Conservation (phyloP, 1,139 yeast species). For the Pichia norvegensis region DNA sequence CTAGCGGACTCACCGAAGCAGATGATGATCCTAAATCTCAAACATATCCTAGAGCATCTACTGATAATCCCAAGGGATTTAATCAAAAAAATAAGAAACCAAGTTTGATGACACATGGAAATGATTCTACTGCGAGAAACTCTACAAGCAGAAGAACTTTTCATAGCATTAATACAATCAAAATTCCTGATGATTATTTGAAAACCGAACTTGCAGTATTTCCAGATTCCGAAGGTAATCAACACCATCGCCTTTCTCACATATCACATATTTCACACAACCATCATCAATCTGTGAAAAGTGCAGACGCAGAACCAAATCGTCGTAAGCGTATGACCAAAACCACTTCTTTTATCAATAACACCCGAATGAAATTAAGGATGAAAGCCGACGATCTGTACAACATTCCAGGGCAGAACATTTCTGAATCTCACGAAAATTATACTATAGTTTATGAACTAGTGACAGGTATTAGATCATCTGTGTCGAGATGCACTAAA, state of each 20-base stretch:
- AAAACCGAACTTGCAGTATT: constrained; percentile 18
- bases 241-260: constrained; percentile 1
- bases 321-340: constrained; percentile 8
- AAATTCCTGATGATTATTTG: constrained; percentile 25
- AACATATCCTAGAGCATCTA: constrained; percentile 8
- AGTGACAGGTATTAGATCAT: constrained; percentile 94
- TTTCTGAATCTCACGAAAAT: constrained; percentile 67
- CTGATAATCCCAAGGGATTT: background rate
- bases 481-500: constrained; percentile 88
- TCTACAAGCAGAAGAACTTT: constrained; percentile 19
- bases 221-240: constrained; percentile 13
- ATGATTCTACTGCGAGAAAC: constrained; percentile 3
- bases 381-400: constrained; percentile 22
- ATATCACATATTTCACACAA: background rate
- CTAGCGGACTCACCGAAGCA: background rate
- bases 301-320: constrained; percentile 11
- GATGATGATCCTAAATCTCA: constrained; percentile 2
- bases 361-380: constrained; percentile 16
- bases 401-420: constrained; percentile 25
- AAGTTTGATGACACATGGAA: background rate
- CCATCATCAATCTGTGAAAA: constrained; percentile 1
- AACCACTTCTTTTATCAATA: constrained; percentile 17
- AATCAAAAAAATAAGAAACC: background rate
- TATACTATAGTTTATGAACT: constrained; percentile 93
- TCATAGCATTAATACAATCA: constrained; percentile 22